These are phyloP conservation scores for Xylariaceae sp. DNA, from an alignment of 2,329 filamentous ascomycete genomes.

Conservation along the genomic window DNA sequence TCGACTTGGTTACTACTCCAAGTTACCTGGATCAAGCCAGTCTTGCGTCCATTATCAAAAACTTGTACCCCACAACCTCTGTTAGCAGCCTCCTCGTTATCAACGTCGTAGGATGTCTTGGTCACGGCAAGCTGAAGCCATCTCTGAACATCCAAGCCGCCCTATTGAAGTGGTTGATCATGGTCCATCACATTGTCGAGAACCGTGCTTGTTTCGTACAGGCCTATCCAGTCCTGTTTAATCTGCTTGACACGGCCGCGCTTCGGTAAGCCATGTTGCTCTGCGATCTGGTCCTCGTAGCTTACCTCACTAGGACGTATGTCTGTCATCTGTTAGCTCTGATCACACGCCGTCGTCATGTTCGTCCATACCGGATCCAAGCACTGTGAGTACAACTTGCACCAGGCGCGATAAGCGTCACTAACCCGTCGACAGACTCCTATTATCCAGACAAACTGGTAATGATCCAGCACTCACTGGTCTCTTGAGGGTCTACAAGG, in stretches of 20 bases:
- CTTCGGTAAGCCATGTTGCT: slow-evolving; percentile 48
- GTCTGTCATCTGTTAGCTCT: slow-evolving; percentile 74
- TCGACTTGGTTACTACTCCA: slow-evolving; percentile 61
- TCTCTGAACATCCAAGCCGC: slow-evolving; percentile 63
- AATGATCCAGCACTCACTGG: slow-evolving; percentile 71
- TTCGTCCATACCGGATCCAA: slow-evolving; percentile 78
- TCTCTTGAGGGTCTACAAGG: slow-evolving; percentile 76
- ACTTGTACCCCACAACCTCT: slow-evolving; percentile 65
- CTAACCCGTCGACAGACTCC: slow-evolving; percentile 40
- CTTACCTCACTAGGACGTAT: slow-evolving; percentile 40
- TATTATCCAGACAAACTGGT: slow-evolving; percentile 54
- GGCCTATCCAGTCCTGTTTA: slow-evolving; percentile 72
- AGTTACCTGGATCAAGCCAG: slow-evolving; percentile 72
- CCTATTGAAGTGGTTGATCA: slow-evolving; percentile 72
- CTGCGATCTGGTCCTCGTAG: background rate
- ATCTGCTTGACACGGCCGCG: slow-evolving; percentile 73
- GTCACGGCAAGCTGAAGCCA: slow-evolving; percentile 71
- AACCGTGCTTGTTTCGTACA: slow-evolving; percentile 58
- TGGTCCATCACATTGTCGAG: slow-evolving; percentile 67
- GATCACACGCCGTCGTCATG: slow-evolving; percentile 75
- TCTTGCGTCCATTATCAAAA: slow-evolving; percentile 62
- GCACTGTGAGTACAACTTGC: slow-evolving; percentile 48
- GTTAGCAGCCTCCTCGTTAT: slow-evolving; percentile 58
- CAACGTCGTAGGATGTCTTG: slow-evolving; percentile 66
- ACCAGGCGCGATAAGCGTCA: background rate